Percentiles rank a stretch among this genome's conserved stretches.
Evolutionary conservation across 495 filamentous ascomycete genomes (phyloP).

Genomic region (Sporormia fimetaria): DNA sequence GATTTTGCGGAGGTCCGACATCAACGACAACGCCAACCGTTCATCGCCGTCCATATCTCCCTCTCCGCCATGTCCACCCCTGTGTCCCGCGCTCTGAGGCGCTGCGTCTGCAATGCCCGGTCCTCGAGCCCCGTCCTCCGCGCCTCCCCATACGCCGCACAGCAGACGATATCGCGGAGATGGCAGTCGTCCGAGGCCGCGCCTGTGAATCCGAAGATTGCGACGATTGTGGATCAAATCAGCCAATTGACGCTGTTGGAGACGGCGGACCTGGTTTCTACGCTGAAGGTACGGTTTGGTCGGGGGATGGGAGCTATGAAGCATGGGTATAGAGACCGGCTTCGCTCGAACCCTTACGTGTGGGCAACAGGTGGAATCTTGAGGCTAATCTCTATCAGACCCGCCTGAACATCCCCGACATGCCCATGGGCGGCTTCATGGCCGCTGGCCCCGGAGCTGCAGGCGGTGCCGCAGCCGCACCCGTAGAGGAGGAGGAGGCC

Average conservation of each 20-base stretch:
- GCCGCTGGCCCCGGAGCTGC: slow-evolving; percentile 46
- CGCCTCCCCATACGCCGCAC: slow-evolving; percentile 14
- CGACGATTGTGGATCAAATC: slow-evolving; percentile 91
- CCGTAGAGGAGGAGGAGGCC: slow-evolving; percentile 72
- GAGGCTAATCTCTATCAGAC: too few relatives aligned
- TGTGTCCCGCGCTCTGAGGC: slow-evolving; percentile 47
- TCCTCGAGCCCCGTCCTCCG: slow-evolving; percentile 14
- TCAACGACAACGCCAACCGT: slow-evolving; percentile 1
- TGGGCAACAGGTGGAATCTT: too few relatives aligned
- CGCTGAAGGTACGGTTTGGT: slow-evolving; percentile 58
- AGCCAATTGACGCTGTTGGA: slow-evolving; percentile 94
- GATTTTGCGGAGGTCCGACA: slow-evolving; percentile 7
- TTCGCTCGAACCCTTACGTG: too few relatives aligned
- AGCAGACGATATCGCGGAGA: slow-evolving; percentile 39
- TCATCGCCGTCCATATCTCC: not conserved
- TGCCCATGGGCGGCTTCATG: slow-evolving; percentile 81
- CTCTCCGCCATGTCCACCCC: slow-evolving; percentile 45
- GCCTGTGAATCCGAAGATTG: slow-evolving; percentile 68
- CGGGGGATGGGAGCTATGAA: not conserved
- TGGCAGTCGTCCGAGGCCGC: slow-evolving; percentile 62
- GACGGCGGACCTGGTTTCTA: slow-evolving; percentile 88
- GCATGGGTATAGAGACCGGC: too few relatives aligned
- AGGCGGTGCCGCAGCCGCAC: slow-evolving; percentile 50
- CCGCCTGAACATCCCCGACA: slow-evolving; percentile 93
- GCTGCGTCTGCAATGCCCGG: slow-evolving; percentile 40